Percentiles rank a stretch among this genome's conserved stretches.
Evolutionary conservation across 2,329 filamentous ascomycete species (phyloP).

Genomic region (Lomentospora prolificans): DNA sequence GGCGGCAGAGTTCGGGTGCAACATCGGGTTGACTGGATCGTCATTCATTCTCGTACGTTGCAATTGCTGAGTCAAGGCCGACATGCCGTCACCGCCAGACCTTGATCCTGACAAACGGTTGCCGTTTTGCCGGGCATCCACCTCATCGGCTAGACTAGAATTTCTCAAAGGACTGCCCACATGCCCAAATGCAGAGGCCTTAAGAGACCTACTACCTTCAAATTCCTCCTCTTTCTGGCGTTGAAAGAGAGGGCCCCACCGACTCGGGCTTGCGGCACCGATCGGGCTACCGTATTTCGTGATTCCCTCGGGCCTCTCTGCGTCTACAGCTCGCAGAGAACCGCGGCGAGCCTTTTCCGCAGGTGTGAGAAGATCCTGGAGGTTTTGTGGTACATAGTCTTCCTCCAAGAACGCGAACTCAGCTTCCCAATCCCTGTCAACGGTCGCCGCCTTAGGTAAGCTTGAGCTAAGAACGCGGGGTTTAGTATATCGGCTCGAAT

Average conservation of each 20-base stretch:
- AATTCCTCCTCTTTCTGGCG: conserved; percentile 43
- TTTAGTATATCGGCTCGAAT: conserved; percentile 58
- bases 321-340: conserved; percentile 46
- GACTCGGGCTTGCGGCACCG: conserved; percentile 45
- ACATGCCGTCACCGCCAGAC: conserved; percentile 41
- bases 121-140: conserved; percentile 22
- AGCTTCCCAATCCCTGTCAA: conserved; percentile 54
- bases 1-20: conserved; percentile 37
- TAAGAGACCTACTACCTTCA: conserved; percentile 21
- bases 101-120: conserved; percentile 26
- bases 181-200: conserved; percentile 51
- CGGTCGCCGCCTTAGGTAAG: conserved; percentile 50
- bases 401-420: conserved; percentile 73
- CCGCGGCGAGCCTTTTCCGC: conserved; percentile 57
- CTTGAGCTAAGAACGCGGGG: conserved; percentile 60
- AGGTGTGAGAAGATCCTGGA: conserved; percentile 57
- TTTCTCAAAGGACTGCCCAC: conserved; percentile 57
- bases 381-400: conserved; percentile 69
- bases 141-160: conserved; percentile 48
- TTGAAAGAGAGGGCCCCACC: conserved; percentile 52
- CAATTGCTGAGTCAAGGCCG: conserved; percentile 52
- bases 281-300: conserved; percentile 53
- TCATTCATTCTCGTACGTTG: conserved; percentile 48
- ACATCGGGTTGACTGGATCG: conserved; percentile 34
- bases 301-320: conserved; percentile 30